Percentiles rank a stretch among this genome's conserved stretches.
phyloP scores from a whole-genome alignment of 2,329 filamentous ascomycete genomes.

The Ophiosphaerella korrae region DNA sequence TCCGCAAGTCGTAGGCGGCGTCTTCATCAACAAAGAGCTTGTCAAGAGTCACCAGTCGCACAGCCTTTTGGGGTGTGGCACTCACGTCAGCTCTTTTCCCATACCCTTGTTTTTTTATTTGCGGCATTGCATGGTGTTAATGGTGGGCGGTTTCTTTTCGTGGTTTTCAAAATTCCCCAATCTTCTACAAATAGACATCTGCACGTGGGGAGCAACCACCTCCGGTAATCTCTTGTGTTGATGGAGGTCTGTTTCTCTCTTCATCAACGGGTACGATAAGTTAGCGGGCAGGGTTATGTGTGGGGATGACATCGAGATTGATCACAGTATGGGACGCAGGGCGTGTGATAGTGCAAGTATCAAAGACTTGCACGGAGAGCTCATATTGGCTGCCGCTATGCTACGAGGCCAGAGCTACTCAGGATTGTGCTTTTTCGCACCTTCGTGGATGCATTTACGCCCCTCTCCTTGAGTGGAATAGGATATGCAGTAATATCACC shows the following conservation, averaged over 20 bases:
- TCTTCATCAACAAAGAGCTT: constrained; percentile 4
- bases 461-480: constrained; percentile 20
- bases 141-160: constrained; percentile 30
- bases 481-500: constrained; percentile 37
- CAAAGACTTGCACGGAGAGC: constrained; percentile 35
- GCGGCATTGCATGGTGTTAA: constrained; percentile 49
- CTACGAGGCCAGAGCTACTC: constrained; percentile 38
- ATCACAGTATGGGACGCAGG: constrained; percentile 14
- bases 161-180: constrained; percentile 36
- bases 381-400: constrained; percentile 35
- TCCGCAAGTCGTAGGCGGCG: constrained; percentile 63
- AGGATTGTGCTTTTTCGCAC: constrained; percentile 22
- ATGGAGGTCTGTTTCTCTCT: constrained; percentile 31
- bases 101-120: constrained; percentile 34
- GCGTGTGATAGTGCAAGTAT: constrained; percentile 27
- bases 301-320: constrained; percentile 32
- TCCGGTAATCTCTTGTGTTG: constrained; percentile 35
- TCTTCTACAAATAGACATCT: constrained; percentile 39
- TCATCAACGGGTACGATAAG: constrained; percentile 33
- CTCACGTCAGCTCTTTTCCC: constrained; percentile 17
- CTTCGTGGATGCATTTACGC: constrained; percentile 26
- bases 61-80: constrained; percentile 6
- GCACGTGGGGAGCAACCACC: constrained; percentile 32
- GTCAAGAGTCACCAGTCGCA: constrained; percentile 8
- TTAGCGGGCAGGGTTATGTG: constrained; percentile 21